Percentiles rank a stretch among this genome's conserved stretches.
Conservation (phyloP, 192 early-diverging fungal genomes). For the Diversispora eburnea region DNA sequence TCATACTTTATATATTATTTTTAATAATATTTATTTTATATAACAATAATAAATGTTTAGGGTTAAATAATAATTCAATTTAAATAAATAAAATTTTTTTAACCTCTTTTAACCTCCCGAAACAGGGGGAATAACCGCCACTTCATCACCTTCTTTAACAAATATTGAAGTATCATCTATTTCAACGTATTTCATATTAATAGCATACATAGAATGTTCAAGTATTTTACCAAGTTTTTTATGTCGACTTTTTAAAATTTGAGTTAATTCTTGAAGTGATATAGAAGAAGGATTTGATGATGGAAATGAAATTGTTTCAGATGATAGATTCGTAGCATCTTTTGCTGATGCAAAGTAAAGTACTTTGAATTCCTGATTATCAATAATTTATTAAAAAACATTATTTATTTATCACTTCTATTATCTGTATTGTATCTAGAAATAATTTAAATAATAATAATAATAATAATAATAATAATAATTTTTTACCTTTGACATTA, state of each 20-base stretch:
- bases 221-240: conserved; percentile 38
- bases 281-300: conserved; percentile 22
- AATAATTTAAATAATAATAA: too few relatives aligned
- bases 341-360: conserved; percentile 60
- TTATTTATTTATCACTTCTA: too few relatives aligned
- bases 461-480: too few relatives aligned
- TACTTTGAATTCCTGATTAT: conserved; percentile 39
- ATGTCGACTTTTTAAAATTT: conserved; percentile 30
- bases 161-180: conserved; percentile 37
- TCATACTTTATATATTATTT: too few relatives aligned
- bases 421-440: too few relatives aligned
- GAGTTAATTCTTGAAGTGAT: conserved; percentile 17
- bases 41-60: too few relatives aligned
- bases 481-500: too few relatives aligned
- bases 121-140: conserved; percentile 65
- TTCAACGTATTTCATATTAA: conserved; percentile 64
- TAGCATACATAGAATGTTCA: conserved; percentile 50
- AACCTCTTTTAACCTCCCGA: conserved; percentile 51
- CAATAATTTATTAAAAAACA: too few relatives aligned
- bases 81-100: too few relatives aligned
- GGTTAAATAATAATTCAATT: too few relatives aligned
- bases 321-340: conserved; percentile 43
- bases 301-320: conserved; percentile 43
- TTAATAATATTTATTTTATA: too few relatives aligned
- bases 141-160: conserved; percentile 54